Conservation (phyloP, 371 early-diverging fungal genomes). For the Capniomyces stellatus region DNA sequence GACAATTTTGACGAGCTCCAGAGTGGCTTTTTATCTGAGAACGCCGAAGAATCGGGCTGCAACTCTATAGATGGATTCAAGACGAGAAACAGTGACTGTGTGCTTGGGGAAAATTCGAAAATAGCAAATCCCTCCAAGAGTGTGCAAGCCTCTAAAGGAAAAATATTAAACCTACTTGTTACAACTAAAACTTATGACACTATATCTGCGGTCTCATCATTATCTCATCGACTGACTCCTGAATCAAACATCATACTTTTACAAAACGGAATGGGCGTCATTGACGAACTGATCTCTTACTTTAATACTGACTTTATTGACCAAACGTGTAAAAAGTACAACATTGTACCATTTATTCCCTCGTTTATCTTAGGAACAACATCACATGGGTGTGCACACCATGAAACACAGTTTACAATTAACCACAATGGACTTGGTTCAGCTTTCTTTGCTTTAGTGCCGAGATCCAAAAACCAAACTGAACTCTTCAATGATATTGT, state of each 20-base stretch:
- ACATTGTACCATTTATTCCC: no score
- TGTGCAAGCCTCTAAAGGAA: no score
- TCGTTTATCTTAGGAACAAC: slow-evolving; percentile 29
- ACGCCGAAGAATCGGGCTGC: no score
- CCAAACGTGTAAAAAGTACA: no score
- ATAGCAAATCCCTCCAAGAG: no score
- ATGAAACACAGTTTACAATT: slow-evolving; percentile 25
- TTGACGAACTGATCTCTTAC: slow-evolving; percentile 28
- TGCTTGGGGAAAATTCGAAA: no score
- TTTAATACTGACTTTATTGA: background rate
- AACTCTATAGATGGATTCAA: no score
- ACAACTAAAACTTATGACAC: slow-evolving; percentile 32
- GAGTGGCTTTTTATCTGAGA: no score
- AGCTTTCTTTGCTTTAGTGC: slow-evolving; percentile 21
- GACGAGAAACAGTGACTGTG: no score
- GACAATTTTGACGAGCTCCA: no score
- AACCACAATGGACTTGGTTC: slow-evolving; percentile 29
- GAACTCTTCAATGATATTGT: background rate
- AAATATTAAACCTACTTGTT: slow-evolving; percentile 15
- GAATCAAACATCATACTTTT: slow-evolving; percentile 30
- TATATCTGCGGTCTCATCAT: slow-evolving; percentile 20
- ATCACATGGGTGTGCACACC: slow-evolving; percentile 33
- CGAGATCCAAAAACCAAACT: slow-evolving; percentile 17
- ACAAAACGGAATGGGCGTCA: slow-evolving; percentile 44
- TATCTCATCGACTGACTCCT: slow-evolving; percentile 21